Evolutionary conservation across 345 rosid species (phyloP).

Genomic region (Mangifera indica): DNA sequence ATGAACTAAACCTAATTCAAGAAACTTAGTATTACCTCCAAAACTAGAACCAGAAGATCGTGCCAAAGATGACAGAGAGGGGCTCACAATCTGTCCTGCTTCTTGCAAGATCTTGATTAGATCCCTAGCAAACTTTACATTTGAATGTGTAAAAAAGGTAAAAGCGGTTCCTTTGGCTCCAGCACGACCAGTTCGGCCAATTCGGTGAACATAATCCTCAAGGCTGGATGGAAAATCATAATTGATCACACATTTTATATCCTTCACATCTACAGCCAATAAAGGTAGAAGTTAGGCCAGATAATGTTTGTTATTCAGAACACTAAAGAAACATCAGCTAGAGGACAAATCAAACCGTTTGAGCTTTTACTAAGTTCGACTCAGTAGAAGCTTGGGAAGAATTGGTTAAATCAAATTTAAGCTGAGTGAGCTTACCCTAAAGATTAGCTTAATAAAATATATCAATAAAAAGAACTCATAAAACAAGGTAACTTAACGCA

Average conservation of each 20-base stretch:
- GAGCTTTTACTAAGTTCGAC: neutral
- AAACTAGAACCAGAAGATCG: conserved; percentile 45
- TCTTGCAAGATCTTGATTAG: conserved; percentile 87
- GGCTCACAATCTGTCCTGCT: conserved; percentile 80
- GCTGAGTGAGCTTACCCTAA: neutral
- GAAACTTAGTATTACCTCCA: conserved; percentile 48
- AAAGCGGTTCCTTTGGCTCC: conserved; percentile 94
- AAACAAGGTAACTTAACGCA: neutral
- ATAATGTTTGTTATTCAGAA: conserved; percentile 5
- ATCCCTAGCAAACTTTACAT: conserved; percentile 80
- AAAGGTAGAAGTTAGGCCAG: conserved; percentile 19
- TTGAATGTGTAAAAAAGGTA: conserved; percentile 80
- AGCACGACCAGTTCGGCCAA: conserved; percentile 97
- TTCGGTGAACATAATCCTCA: conserved; percentile 95
- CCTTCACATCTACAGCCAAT: conserved; percentile 86
- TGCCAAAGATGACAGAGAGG: conserved; percentile 58
- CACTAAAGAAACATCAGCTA: neutral
- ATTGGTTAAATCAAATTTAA: neutral
- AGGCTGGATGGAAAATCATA: conserved; percentile 91
- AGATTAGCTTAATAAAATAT: neutral
- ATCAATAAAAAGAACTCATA: neutral
- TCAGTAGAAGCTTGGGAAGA: neutral
- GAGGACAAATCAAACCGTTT: neutral
- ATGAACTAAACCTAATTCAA: neutral
- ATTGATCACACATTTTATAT: conserved; percentile 95